Base-by-base conservation (phyloP, 768 basidiomycete genomes). In the Dentipellis sp. region DNA sequence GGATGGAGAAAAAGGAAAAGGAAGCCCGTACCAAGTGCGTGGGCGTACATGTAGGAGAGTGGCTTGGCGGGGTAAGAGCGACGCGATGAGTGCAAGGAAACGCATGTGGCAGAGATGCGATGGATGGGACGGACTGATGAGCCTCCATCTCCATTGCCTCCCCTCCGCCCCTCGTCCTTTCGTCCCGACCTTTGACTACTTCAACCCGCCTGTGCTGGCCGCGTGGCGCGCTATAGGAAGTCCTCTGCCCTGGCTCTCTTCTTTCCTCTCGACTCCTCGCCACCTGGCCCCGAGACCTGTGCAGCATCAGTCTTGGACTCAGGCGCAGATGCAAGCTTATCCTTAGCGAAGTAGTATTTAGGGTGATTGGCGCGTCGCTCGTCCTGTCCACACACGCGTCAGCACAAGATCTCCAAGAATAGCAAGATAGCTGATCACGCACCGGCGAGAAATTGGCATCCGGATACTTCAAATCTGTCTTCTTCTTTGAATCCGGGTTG, bases 241-340 rank as follows among this genome's bases (percentile, higher is more conserved):
- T 93, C 91, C 69, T 92, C 90, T 35, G 91, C 91, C 61, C 89
- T 76, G 49, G 90, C 87, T 49, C 91, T 75, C 70, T 93, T 93
- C 75, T 84, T 89, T 50, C 90, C 89, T 61, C 87, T 79, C 51
- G 78, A 73, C 64, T 88, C 87, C 52, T 86, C 84, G 35, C 62
- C 64, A 23, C 63, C 63, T 55, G 63, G 55, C 29, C 29, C 29
- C 49, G 65, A 56, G 48, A 59, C 48, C 55, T 62, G 61, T 53
- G 68, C 59, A 59, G 68, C 66, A 55, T 67, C 67, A 19, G 63
- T 65, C 51, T 62, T 61, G 29, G 67, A 59, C 46, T 71, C 70
- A 14, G 65, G 69, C 16, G 67, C 67, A 60, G 61, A 62, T 58
- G 59, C 54, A 61, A 58, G 52, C 54, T 57, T 56, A 50, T 78